Evolutionary conservation across 352 stramenopile species (phyloP).

Genomic region (Pythium angustatum): DNA sequence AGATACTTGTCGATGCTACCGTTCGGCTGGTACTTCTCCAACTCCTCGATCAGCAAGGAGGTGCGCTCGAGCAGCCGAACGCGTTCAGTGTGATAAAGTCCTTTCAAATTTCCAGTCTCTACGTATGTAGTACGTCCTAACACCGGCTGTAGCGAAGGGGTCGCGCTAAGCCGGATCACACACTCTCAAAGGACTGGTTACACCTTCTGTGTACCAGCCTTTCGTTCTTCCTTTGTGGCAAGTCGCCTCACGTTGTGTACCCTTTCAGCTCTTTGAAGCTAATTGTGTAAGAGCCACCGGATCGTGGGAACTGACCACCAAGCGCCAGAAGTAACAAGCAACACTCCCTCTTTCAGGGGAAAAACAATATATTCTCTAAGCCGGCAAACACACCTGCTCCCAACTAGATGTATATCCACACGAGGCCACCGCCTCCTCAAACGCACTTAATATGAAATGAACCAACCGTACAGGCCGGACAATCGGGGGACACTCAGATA

Average conservation of each 20-base stretch:
- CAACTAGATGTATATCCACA: background rate
- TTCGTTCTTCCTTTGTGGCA: background rate
- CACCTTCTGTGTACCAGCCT: background rate
- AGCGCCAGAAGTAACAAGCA: background rate
- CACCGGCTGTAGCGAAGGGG: background rate
- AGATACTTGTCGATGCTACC: too few species aligned
- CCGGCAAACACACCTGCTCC: background rate
- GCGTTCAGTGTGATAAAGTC: background rate
- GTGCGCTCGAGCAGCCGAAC: too few species aligned
- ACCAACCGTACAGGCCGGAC: background rate
- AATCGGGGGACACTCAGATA: slow-evolving; percentile 1
- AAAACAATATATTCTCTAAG: background rate
- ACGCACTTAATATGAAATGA: background rate
- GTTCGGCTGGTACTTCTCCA: too few species aligned
- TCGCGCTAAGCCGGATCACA: background rate
- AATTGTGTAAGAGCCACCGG: background rate
- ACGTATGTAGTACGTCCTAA: slow-evolving; percentile 1
- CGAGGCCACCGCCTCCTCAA: background rate
- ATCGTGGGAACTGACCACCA: background rate
- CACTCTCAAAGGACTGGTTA: background rate
- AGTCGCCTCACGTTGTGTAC: slow-evolving; percentile 1
- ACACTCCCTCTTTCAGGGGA: background rate
- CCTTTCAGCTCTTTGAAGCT: slow-evolving; percentile 2
- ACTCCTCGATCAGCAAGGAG: too few species aligned
- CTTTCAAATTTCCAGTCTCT: background rate